Percentiles rank a stretch among this genome's conserved stretches.
Conservation (phyloP, 2,329 filamentous ascomycete species). For the Scorias spongiosa region DNA sequence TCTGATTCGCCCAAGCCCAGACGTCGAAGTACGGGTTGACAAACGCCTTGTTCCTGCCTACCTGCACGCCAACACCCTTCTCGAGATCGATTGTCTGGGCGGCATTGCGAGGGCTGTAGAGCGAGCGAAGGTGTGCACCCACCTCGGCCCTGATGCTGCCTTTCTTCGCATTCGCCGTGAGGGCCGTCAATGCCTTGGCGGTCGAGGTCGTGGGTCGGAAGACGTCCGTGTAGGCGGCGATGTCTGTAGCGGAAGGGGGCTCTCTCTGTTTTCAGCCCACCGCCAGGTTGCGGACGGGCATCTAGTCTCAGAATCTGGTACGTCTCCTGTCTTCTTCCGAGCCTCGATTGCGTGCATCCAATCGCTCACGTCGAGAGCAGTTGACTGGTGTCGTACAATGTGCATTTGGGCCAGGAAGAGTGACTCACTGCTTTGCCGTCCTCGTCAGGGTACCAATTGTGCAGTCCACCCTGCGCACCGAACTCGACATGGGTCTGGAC, state of each 20-base stretch:
- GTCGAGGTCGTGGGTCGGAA: constrained; percentile 48
- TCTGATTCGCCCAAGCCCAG: constrained; percentile 49
- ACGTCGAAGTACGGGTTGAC: constrained; percentile 54
- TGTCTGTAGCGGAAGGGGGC: constrained; percentile 41
- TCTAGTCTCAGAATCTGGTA: no score
- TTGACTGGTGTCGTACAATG: no score
- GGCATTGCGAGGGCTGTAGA: constrained; percentile 35
- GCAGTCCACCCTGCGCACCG: constrained; percentile 31
- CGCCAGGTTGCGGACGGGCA: no score
- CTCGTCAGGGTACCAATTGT: constrained; percentile 35
- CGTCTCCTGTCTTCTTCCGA: no score
- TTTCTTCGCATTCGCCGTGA: constrained; percentile 51
- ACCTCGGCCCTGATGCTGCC: constrained; percentile 43
- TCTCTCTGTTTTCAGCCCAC: constrained; percentile 11
- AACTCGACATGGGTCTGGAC: constrained; percentile 34
- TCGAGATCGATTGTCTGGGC: constrained; percentile 18
- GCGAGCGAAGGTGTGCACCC: constrained; percentile 39
- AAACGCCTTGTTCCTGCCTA: constrained; percentile 19
- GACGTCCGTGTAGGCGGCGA: constrained; percentile 50
- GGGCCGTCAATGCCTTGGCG: constrained; percentile 44
- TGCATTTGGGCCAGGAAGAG: no score
- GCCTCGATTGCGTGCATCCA: no score
- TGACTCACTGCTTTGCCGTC: constrained; percentile 22
- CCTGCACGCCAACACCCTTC: constrained; percentile 19
- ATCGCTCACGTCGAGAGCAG: no score